Evolutionary conservation across 2,329 filamentous ascomycete genomes (phyloP).

Genomic region (Aureobasidium vineae): DNA sequence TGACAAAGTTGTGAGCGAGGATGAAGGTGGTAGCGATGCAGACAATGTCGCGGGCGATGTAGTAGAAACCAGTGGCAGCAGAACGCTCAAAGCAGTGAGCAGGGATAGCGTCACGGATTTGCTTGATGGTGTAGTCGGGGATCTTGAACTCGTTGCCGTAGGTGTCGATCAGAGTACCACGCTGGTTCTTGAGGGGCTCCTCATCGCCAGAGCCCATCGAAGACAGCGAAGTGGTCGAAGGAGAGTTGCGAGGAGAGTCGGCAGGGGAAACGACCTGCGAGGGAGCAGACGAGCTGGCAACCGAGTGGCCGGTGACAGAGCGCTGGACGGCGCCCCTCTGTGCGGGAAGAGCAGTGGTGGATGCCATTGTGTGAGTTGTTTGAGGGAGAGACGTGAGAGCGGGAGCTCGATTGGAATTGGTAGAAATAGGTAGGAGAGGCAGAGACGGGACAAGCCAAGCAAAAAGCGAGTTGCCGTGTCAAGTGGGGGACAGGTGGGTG

Average conservation of each 20-base stretch:
- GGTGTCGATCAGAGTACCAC: constrained; percentile 76
- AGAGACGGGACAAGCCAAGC: constrained; percentile 15
- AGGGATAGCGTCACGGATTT: constrained; percentile 94
- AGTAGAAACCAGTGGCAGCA: constrained; percentile 68
- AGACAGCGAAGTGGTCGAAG: constrained; percentile 87
- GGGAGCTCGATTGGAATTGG: constrained; percentile 18
- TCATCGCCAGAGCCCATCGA: constrained; percentile 73
- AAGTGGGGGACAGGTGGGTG: neutral
- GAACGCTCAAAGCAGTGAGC: constrained; percentile 96
- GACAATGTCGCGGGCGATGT: constrained; percentile 78
- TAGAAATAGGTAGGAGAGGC: constrained; percentile 13
- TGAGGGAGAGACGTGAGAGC: constrained; percentile 7
- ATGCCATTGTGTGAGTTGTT: constrained; percentile 27
- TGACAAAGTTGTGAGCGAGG: constrained; percentile 85
- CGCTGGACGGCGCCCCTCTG: constrained; percentile 46
- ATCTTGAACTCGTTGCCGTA: constrained; percentile 94
- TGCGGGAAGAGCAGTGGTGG: constrained; percentile 55
- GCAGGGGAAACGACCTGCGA: constrained; percentile 56
- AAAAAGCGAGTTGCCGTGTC: constrained; percentile 16
- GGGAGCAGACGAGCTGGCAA: constrained; percentile 52
- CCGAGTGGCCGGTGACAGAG: constrained; percentile 52
- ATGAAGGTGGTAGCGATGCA: constrained; percentile 75
- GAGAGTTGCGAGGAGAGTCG: constrained; percentile 62
- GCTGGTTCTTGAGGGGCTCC: constrained; percentile 50
- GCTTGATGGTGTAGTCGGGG: constrained; percentile 95